Conservation (phyloP, 163 green algal genomes). For the Smithsoniella earleae region DNA sequence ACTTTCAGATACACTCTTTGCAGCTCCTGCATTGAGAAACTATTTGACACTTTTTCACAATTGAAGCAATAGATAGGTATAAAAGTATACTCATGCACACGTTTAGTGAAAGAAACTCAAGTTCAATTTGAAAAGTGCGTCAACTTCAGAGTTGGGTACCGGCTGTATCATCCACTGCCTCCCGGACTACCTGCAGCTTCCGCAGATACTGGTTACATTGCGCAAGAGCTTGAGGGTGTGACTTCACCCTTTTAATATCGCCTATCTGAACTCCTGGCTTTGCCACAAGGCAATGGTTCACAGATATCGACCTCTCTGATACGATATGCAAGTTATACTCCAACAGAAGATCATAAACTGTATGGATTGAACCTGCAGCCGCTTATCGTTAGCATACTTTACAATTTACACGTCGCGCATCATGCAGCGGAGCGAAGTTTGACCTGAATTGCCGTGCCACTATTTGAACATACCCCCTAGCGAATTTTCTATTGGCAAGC, state of each 20-base stretch:
- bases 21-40: not conserved
- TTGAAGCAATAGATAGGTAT: conserved; percentile 20
- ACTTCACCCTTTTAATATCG: conserved; percentile 37
- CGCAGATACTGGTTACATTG: conserved; percentile 84
- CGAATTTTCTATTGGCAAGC: conserved; percentile 96
- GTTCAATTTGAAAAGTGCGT: not conserved
- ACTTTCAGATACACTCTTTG: conserved; percentile 35
- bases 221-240: conserved; percentile 60
- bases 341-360: conserved; percentile 76
- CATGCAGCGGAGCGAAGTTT: not conserved
- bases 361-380: conserved; percentile 9
- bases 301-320: conserved; percentile 15
- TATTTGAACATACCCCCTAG: conserved; percentile 72
- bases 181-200: conserved; percentile 51
- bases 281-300: conserved; percentile 52
- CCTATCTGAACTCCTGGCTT: conserved; percentile 37
- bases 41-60: conserved; percentile 13
- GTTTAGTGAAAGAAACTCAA: not conserved
- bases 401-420: not conserved
- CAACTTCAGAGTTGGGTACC: conserved; percentile 39
- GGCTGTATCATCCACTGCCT: conserved; percentile 91
- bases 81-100: not conserved
- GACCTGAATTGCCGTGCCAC: too few relatives aligned
- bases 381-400: not conserved
- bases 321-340: conserved; percentile 48